Base-by-base conservation (phyloP, 306 rosid species). In the Quercus ilex region DNA sequence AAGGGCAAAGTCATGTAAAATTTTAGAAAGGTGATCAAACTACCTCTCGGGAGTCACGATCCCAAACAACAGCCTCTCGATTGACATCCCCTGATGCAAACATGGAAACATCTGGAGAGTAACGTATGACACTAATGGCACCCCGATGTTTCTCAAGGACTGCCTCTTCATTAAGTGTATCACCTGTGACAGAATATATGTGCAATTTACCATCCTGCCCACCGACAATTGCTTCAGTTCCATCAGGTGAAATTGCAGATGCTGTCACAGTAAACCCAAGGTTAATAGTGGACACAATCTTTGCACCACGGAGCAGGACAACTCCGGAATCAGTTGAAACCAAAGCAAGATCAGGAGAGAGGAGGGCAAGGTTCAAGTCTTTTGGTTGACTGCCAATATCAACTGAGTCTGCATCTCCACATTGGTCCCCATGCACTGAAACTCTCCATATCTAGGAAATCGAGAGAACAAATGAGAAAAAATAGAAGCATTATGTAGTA, bases 1-100 rank as follows among this genome's bases (percentile, higher is more conserved):
- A 75, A 62, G 18, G 43, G 49, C 21, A 17, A 41, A 23, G 53
- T 49, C 53, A 18, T 57, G 58, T 17, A 41, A 25, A 41, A 62
- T 13, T 67, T 46, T 25, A 13, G 62, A 38, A 41, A 64, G 71
- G 30, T 17, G 59, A 78, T 55, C 68, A 64, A 81, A 69, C 65
- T 86, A 91, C 99, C 89, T 95, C 99, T 63, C 83, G 81, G 64
- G 97, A 78, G 70, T 84, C 85, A 55, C 88, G 83, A 85, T 92
- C 94, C 99, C 99, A 95, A 65, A 95, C 88, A 55, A 93, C 69
- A 75, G 97, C 98, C 89, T 95, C 99, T 81, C 99, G 90, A 82
- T 95, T 95, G 81, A 87, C 87, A 88, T 95, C 99, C 79, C 94
- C 99, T 68, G 99, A 92, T 81, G 97, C 99, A 90, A 91, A 91